Evolutionary conservation across 768 basidiomycete species (phyloP).

Genomic region (Collybiopsis confluens): DNA sequence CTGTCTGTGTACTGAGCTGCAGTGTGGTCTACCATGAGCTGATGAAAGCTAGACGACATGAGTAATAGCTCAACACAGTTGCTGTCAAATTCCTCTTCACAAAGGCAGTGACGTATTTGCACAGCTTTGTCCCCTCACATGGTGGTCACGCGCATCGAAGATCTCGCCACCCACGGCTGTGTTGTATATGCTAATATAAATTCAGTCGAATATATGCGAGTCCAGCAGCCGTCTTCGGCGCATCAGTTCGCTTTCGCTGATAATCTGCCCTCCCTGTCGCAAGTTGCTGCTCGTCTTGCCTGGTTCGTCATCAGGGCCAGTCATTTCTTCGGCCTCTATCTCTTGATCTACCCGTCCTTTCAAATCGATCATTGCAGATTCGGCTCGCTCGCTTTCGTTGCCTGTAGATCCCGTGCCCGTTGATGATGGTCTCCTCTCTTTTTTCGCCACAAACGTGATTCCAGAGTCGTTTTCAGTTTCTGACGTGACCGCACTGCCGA

Average conservation of each 20-base stretch:
- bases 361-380: conserved; percentile 7
- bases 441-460: conserved; percentile 70
- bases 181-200: conserved; percentile 11
- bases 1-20: conserved; percentile 24
- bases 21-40: conserved; percentile 14
- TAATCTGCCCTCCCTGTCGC: conserved; percentile 58
- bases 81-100: background rate
- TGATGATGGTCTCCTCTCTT: conserved; percentile 24
- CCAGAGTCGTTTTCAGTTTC: conserved; percentile 67
- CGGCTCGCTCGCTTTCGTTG: conserved; percentile 5
- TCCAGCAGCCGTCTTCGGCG: conserved; percentile 73
- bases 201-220: conserved; percentile 57
- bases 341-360: background rate
- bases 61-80: background rate
- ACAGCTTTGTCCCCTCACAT: background rate
- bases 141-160: background rate
- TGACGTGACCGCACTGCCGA: conserved; percentile 30
- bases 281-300: conserved; percentile 22
- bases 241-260: conserved; percentile 77
- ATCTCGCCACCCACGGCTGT: background rate
- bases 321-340: conserved; percentile 7
- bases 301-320: conserved; percentile 6
- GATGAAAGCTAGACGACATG: conserved; percentile 4
- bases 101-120: background rate
- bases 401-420: conserved; percentile 8